Conservation (phyloP, 257 asterid genomes). For the Solanum chilense region DNA sequence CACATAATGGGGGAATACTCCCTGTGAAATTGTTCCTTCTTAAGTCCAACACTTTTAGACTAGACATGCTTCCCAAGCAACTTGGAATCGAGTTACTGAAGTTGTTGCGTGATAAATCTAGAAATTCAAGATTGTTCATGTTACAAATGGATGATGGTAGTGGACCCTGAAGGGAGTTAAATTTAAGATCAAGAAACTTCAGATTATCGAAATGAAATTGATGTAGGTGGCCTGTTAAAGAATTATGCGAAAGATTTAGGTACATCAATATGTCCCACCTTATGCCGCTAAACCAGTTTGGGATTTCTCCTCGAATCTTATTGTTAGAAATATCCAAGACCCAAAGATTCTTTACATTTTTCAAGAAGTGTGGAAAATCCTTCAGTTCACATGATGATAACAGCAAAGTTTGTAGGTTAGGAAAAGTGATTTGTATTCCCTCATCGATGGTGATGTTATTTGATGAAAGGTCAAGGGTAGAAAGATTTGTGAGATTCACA, state of each 20-base stretch:
- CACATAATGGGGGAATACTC: no score
- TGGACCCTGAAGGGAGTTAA: background rate
- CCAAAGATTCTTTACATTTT: rapidly evolving
- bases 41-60: background rate
- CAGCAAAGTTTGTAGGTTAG: rapidly evolving
- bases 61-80: background rate
- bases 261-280: background rate
- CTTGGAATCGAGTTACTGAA: background rate
- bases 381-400: background rate
- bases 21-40: no score
- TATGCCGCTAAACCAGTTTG: no score
- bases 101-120: background rate
- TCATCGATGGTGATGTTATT: background rate
- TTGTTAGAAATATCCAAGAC: background rate
- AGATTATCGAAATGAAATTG: background rate
- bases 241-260: background rate
- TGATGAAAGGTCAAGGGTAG: background rate
- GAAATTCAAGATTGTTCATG: background rate
- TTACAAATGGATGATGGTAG: background rate
- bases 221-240: background rate
- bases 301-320: no score
- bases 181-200: background rate
- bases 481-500: background rate
- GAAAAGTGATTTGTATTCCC: background rate
- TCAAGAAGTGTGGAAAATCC: background rate